phyloP scores from a whole-genome alignment of 306 rosid species.

The Rosa rugosa region DNA sequence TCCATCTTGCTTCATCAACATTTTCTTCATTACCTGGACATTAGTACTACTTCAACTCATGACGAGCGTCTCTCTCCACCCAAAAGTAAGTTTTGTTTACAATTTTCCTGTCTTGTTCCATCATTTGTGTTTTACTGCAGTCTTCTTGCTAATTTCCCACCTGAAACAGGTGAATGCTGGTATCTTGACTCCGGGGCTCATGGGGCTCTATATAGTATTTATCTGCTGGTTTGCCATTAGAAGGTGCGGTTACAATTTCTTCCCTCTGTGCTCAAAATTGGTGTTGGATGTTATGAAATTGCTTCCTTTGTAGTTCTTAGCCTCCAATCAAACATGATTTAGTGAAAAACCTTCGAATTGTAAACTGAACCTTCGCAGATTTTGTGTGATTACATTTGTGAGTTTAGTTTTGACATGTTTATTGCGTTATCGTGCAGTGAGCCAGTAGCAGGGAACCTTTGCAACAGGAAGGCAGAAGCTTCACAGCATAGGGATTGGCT shows the following conservation, averaged over 20 bases:
- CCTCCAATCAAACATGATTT: neutral
- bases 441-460: conserved; percentile 59
- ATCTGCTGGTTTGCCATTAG: conserved; percentile 98
- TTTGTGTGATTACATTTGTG: conserved; percentile 1
- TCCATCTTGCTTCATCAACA: conserved; percentile 87
- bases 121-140: conserved; percentile 10
- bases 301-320: neutral
- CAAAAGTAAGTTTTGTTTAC: conserved; percentile 54
- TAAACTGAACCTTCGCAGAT: neutral
- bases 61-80: conserved; percentile 91
- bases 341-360: neutral
- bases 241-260: conserved; percentile 49
- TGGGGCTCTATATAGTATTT: conserved; percentile 95
- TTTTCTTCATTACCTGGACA: conserved; percentile 94
- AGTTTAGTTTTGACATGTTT: neutral
- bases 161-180: conserved; percentile 77
- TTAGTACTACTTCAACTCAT: conserved; percentile 85
- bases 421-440: conserved; percentile 45
- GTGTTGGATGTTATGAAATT: neutral
- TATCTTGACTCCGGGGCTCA: conserved; percentile 80
- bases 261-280: conserved; percentile 10
- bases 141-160: conserved; percentile 20
- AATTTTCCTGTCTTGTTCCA: conserved; percentile 7
- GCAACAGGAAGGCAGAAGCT: conserved; percentile 58
- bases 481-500: conserved; percentile 78